Evolutionary conservation across 805 yeast species (phyloP).

Genomic region (Cyberlindnera mycetangii): DNA sequence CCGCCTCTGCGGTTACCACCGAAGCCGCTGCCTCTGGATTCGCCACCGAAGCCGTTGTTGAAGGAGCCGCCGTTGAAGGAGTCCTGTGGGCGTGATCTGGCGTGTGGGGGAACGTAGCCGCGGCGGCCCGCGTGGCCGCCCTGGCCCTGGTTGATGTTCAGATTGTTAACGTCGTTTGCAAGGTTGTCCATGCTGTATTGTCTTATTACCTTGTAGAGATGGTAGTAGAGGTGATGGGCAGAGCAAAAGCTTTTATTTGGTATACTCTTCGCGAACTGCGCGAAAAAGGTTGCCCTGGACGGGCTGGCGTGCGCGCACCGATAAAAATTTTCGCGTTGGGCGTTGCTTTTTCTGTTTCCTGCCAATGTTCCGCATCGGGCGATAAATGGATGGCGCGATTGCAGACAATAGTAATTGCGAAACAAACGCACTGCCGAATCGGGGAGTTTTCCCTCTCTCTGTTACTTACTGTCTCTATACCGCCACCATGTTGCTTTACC

Average conservation of each 20-base stretch:
- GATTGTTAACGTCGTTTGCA: conserved; percentile 53
- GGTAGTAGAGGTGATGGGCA: conserved; percentile 2
- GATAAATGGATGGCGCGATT: too few species aligned
- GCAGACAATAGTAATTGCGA: too few species aligned
- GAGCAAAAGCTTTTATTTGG: background rate
- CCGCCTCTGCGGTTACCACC: conserved; percentile 18
- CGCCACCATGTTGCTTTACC: too few species aligned
- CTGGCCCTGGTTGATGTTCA: conserved; percentile 35
- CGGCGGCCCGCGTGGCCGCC: conserved; percentile 25
- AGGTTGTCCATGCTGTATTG: conserved; percentile 47
- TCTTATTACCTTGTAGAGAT: too few species aligned
- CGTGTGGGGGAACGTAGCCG: conserved; percentile 59
- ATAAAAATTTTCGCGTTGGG: background rate
- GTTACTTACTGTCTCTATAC: too few species aligned
- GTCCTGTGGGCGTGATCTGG: conserved; percentile 33
- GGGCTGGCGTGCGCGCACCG: background rate
- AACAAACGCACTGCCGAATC: background rate
- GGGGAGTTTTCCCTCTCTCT: background rate
- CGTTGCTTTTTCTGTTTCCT: conserved; percentile 1
- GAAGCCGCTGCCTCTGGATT: conserved; percentile 17
- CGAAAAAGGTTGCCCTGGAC: background rate
- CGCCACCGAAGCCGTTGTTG: conserved; percentile 14
- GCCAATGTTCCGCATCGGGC: too few species aligned
- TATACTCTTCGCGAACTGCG: too few species aligned
- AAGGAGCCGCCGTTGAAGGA: conserved; percentile 12